These are phyloP conservation scores for Colletotrichum sp. DNA, from an alignment of 2,329 filamentous ascomycete species.

Conservation along the genomic window DNA sequence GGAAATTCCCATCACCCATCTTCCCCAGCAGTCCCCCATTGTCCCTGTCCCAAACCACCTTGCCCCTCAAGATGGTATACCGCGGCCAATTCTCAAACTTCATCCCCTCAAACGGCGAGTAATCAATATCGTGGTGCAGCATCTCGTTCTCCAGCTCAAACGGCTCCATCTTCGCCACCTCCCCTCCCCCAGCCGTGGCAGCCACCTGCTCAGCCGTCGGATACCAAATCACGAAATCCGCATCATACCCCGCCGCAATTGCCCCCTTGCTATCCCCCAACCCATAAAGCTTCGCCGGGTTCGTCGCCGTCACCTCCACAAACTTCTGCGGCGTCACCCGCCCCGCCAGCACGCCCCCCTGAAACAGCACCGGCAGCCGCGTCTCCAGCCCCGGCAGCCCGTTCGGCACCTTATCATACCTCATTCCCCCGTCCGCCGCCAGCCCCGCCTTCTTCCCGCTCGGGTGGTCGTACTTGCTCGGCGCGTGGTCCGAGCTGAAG, in stretches of 20 bases:
- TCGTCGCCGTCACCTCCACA: conserved; percentile 59
- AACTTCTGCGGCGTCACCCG: conserved; percentile 51
- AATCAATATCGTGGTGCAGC: conserved; percentile 67
- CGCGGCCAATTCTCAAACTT: conserved; percentile 65
- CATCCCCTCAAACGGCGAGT: conserved; percentile 66
- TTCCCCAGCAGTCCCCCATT: conserved; percentile 53
- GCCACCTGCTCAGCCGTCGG: conserved; percentile 30
- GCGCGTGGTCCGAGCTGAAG: conserved; percentile 52
- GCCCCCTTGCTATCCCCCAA: conserved; percentile 56
- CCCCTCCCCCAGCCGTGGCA: conserved; percentile 2
- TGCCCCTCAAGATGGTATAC: conserved; percentile 63
- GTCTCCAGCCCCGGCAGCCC: conserved; percentile 65
- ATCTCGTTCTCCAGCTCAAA: conserved; percentile 53
- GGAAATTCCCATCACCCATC: conserved; percentile 54
- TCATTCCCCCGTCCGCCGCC: conserved; percentile 24
- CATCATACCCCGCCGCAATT: conserved; percentile 57
- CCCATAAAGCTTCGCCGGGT: conserved; percentile 63
- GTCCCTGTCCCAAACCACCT: conserved; percentile 63
- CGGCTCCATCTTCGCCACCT: conserved; percentile 26
- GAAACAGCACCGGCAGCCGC: conserved; percentile 45
- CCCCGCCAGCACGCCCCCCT: conserved; percentile 37
- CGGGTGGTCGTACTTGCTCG: conserved; percentile 53
- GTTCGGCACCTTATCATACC: conserved; percentile 64
- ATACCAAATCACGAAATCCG: conserved; percentile 65
- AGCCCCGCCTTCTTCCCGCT: conserved; percentile 51